phyloP scores from a whole-genome alignment of 2,329 filamentous ascomycete genomes.

The Niveomyces coronatus region DNA sequence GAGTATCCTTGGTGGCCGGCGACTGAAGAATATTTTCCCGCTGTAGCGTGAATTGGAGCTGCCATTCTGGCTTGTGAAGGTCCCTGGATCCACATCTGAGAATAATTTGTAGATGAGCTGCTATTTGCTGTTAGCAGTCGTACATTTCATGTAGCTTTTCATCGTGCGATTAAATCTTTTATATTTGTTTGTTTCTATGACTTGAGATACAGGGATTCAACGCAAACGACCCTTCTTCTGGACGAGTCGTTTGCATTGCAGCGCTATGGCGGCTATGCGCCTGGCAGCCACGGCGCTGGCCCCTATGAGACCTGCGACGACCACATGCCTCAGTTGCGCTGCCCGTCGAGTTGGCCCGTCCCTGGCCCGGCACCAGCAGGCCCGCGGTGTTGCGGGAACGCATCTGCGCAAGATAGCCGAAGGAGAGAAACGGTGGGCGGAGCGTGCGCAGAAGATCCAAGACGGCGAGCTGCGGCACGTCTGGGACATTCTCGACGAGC shows the following conservation, averaged over 20 bases:
- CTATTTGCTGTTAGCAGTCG: no score
- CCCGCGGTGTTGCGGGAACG: constrained; percentile 29
- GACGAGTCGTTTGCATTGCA: no score
- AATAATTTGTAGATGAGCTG: no score
- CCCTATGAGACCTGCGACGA: constrained; percentile 15
- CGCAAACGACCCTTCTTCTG: no score
- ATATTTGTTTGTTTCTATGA: no score
- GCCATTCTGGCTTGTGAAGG: constrained; percentile 16
- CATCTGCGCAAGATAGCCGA: constrained; percentile 32
- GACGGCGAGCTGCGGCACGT: constrained; percentile 41
- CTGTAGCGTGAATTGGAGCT: no score
- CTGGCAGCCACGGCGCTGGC: constrained; percentile 16
- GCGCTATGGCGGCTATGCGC: constrained; percentile 22
- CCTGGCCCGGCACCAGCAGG: constrained; percentile 16
- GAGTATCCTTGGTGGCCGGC: constrained; percentile 16
- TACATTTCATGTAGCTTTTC: no score
- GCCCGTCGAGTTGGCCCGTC: constrained; percentile 13
- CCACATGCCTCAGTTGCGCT: constrained; percentile 17
- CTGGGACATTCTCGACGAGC: constrained; percentile 56
- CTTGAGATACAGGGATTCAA: no score
- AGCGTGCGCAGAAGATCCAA: constrained; percentile 35
- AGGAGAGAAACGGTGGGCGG: constrained; percentile 37
- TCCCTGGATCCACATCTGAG: no score
- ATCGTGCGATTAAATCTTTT: no score
- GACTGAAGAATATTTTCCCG: constrained; percentile 21